These are phyloP conservation scores for Wickerhamomyces silvicola DNA, from an alignment of 805 yeast genomes.

Conservation along the genomic window DNA sequence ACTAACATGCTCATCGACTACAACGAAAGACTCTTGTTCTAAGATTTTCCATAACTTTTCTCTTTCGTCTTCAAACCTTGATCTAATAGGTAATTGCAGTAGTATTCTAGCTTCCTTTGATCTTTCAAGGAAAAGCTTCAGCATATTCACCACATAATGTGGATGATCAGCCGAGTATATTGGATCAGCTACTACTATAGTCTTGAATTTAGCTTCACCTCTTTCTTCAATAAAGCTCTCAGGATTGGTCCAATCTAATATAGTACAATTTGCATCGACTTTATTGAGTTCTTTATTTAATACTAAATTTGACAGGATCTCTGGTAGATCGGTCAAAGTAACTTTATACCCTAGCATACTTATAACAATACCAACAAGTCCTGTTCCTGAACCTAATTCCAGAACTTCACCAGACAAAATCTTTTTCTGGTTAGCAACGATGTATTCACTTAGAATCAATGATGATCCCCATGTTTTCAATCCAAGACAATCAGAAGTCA, in stretches of 20 bases:
- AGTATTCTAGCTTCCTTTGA: constrained; percentile 39
- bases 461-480: constrained; percentile 97
- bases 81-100: constrained; percentile 72
- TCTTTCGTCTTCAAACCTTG: constrained; percentile 60
- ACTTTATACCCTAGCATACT: constrained; percentile 39
- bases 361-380: constrained; percentile 75
- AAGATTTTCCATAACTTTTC: constrained; percentile 52
- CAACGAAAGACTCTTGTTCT: constrained; percentile 22
- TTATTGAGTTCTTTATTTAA: constrained; percentile 54
- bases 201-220: constrained; percentile 35
- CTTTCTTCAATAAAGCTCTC: constrained; percentile 26
- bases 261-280: constrained; percentile 34
- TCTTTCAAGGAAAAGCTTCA: constrained; percentile 38
- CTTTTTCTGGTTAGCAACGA: constrained; percentile 32
- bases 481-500: constrained; percentile 84
- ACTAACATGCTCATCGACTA: constrained; percentile 27
- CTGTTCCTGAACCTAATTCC: constrained; percentile 96
- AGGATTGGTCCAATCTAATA: constrained; percentile 77
- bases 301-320: constrained; percentile 62
- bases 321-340: constrained; percentile 69
- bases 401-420: constrained; percentile 29
- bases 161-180: constrained; percentile 84
- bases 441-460: constrained; percentile 50
- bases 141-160: constrained; percentile 55
- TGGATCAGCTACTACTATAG: constrained; percentile 80